A percentile compares a stretch with the other conserved stretches of the same genome.
Evolutionary conservation across 2,329 filamentous ascomycete species (phyloP).

Genomic region (Cercospora zeae-maydis): DNA sequence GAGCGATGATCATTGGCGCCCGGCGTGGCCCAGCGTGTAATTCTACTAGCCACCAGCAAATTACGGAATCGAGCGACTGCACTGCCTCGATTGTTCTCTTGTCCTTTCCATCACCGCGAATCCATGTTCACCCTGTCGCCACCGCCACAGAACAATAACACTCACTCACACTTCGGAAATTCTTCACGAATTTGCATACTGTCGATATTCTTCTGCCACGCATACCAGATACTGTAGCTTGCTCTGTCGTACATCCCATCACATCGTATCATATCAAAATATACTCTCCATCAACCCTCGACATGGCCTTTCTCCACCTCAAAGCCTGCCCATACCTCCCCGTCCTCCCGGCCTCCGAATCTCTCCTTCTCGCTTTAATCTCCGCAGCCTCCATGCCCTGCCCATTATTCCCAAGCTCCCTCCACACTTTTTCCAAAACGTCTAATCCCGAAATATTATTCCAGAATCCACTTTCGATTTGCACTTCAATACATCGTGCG

Average conservation of each 20-base stretch:
- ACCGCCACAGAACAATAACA: not conserved
- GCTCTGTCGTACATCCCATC: conserved; percentile 34
- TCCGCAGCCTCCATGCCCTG: conserved; percentile 28
- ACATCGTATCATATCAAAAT: conserved; percentile 47
- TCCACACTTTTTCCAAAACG: conserved; percentile 81
- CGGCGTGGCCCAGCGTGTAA: conserved; percentile 12
- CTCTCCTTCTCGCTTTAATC: conserved; percentile 29
- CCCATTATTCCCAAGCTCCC: conserved; percentile 30
- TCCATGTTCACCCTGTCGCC: not conserved
- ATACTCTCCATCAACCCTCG: conserved; percentile 50
- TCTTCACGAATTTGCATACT: not conserved
- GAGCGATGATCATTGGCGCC: conserved; percentile 17
- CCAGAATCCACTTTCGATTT: conserved; percentile 84
- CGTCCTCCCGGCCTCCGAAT: conserved; percentile 27
- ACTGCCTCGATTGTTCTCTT: not conserved
- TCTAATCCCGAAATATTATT: conserved; percentile 87
- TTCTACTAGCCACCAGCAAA: not conserved
- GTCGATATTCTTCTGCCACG: conserved; percentile 2
- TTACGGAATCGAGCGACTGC: not conserved
- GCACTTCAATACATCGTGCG: conserved; percentile 77
- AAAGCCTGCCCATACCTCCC: conserved; percentile 41
- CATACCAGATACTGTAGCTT: not conserved
- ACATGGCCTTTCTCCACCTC: conserved; percentile 51
- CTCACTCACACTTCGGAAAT: not conserved
- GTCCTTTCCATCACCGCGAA: not conserved